Base-by-base conservation (phyloP, 306 rosid species). In the Dalbergia oliveri region DNA sequence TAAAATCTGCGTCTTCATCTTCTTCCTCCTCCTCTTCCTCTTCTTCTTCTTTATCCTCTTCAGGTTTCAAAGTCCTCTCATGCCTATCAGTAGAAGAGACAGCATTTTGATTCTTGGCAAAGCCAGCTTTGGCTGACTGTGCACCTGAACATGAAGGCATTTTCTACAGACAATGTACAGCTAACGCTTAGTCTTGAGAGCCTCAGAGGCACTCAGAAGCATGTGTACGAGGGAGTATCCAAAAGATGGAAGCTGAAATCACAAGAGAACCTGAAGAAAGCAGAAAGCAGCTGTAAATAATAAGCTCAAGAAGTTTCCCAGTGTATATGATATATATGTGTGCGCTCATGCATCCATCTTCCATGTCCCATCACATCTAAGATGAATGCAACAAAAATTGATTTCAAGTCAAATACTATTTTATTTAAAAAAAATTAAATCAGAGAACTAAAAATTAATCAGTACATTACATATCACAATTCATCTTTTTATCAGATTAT, bases 1-100 rank as follows among this genome's bases (percentile, higher is more conserved):
- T 93, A 73, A 93, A 93, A 82, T 93, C 97, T 3, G 66, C 83
- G 80, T 92, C 97, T 76, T 92, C 97, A 23, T 90, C 94, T 35
- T 88, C 97, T 0, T 84, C 97, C 73, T 87, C 97, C 11, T 90
- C 91, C n/a, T 73, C 90, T 11, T 61, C 76, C 35, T 75, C 83
- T 18, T 69, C 86, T 9, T 56, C 86, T 57, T 79, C 91, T 12
- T 81, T 78, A 16, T 47, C 87, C 69, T 83, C 92, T 65, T 77
- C 82, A 1, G 59, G 82, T 77, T 83, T 86, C 85, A 65, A 81
- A 78, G 18, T n/a, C 72, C 59, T 81, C 58, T 86, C 89, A 80
- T 57, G 65, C 61, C 37, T 45, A 3, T 74, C 89, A 72, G 78
- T 50, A 57, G 60, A 73, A 39, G 61, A 21, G 3, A 62, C 33